A percentile compares a stretch with the other conserved stretches of the same genome.
Conservation (phyloP, 805 yeast species). For the Ogataea pini region DNA sequence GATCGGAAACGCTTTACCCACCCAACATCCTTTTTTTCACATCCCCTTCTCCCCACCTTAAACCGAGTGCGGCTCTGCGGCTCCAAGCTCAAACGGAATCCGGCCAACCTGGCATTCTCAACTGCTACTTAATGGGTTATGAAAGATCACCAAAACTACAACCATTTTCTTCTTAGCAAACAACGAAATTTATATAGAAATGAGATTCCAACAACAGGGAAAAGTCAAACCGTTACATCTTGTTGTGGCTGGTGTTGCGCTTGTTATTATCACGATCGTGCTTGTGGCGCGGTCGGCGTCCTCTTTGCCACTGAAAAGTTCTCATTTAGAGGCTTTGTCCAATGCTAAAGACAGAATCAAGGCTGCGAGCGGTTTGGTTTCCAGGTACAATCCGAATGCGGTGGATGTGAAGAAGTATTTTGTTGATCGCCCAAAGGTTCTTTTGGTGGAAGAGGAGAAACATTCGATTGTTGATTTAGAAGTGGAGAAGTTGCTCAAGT, state of each 20-base stretch:
- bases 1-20: too few species aligned
- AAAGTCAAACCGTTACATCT: slow-evolving; percentile 10
- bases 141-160: slow-evolving; percentile 2
- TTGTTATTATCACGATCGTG: slow-evolving; percentile 10
- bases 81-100: not conserved
- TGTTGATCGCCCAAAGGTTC: not conserved
- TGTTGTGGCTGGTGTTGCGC: slow-evolving; percentile 11
- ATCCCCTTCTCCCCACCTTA: too few species aligned
- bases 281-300: slow-evolving; percentile 4
- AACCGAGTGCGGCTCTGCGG: not conserved
- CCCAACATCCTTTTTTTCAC: too few species aligned
- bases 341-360: slow-evolving; percentile 8
- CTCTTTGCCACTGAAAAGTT: not conserved
- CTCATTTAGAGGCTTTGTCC: slow-evolving; percentile 6
- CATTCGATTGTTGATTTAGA: slow-evolving; percentile 8
- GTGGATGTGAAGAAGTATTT: slow-evolving; percentile 13
- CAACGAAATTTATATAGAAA: not conserved
- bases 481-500: slow-evolving; percentile 16
- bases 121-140: not conserved
- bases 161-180: not conserved
- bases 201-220: slow-evolving; percentile 1
- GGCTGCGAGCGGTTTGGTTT: slow-evolving; percentile 1
- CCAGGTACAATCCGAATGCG: slow-evolving; percentile 6
- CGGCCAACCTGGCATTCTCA: not conserved
- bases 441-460: not conserved